Base-by-base conservation (phyloP, 495 filamentous ascomycete genomes). In the Platismatia glauca region DNA sequence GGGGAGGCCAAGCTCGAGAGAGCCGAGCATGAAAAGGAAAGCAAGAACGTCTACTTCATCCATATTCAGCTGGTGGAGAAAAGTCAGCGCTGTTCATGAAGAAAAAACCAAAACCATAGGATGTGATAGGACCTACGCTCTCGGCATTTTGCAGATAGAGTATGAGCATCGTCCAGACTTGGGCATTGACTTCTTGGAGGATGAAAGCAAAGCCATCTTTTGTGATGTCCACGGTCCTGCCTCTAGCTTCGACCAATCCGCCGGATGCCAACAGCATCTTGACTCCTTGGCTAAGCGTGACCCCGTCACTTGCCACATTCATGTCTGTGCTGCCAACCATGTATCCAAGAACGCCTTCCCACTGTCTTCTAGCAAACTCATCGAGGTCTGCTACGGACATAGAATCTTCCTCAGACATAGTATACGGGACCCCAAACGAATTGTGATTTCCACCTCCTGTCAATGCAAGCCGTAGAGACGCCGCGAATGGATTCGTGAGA, bases 11-110 rank as follows among this genome's bases (percentile, higher is more conserved):
- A 97, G 87, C 70, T 96, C 91, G 50, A 97, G 82, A 61, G 86
- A 90, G 43, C 91, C 92, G n/a, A 98, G 85, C 74, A 95, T 88
- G 75, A 98, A 96, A 67, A 98, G 81, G 69, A 98, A 98, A 24
- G 89, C 90, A 41, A 98, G 86, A 68, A 97, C 88, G 68, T 97
- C 95, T 57, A 96, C 89, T 62, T 84, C 84, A 61, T 95, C 89
- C 84, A 95, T 89, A 27, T 82, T 80, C 48, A 91, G 82, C 70
- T 80, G 62, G 15, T 7, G 13, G 33, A 20, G 12, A 61, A 64
- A 67, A 67, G 64, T 71, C 67, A 55, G 60, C 53, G 56, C 44
- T 35, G 2, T 8, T n/a, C 24, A 24, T 43, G 18, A 27, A 6
- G 33, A 29, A n/a, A 18, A 22, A 55, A 41, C 31, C 50, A 11